These are phyloP conservation scores for Dendrothele bispora DNA, from an alignment of 768 basidiomycete species.

Conservation along the genomic window DNA sequence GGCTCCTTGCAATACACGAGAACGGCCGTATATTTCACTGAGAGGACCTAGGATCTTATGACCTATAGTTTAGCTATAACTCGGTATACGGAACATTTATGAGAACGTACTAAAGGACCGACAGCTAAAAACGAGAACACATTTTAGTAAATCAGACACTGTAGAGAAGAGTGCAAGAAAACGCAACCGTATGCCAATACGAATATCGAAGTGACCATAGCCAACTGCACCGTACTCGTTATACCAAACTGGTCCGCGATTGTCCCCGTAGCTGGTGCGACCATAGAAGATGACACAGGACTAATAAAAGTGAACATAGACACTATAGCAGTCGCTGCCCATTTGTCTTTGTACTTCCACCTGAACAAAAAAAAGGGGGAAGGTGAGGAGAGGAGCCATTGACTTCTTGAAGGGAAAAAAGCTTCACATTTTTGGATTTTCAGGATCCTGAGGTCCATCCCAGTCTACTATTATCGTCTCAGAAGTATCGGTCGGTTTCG, in stretches of 20 bases:
- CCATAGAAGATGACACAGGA: slow-evolving; percentile 73
- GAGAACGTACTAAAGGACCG: slow-evolving; percentile 43
- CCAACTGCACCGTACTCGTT: slow-evolving; percentile 44
- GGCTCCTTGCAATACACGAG: slow-evolving; percentile 56
- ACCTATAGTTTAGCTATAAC: neutral
- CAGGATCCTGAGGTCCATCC: slow-evolving; percentile 60
- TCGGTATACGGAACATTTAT: neutral
- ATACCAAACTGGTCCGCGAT: slow-evolving; percentile 55
- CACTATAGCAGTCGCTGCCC: slow-evolving; percentile 63
- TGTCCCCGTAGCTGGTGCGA: slow-evolving; percentile 60
- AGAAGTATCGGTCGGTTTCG: neutral
- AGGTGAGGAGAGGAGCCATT: neutral
- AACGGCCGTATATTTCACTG: slow-evolving; percentile 74
- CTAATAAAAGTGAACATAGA: slow-evolving; percentile 70
- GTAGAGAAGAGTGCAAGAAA: neutral
- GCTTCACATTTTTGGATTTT: slow-evolving; percentile 58
- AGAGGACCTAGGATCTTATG: slow-evolving; percentile 54
- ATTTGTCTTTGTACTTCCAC: slow-evolving; percentile 59
- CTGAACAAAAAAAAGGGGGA: slow-evolving; percentile 32
- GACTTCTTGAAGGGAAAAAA: neutral
- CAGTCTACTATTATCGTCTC: slow-evolving; percentile 49
- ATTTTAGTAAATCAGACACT: neutral
- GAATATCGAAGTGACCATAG: slow-evolving; percentile 61
- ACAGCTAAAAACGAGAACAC: slow-evolving; percentile 36
- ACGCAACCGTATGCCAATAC: slow-evolving; percentile 56